Base-by-base conservation (phyloP, 805 yeast genomes). In the Dipodascopsis uninucleata region DNA sequence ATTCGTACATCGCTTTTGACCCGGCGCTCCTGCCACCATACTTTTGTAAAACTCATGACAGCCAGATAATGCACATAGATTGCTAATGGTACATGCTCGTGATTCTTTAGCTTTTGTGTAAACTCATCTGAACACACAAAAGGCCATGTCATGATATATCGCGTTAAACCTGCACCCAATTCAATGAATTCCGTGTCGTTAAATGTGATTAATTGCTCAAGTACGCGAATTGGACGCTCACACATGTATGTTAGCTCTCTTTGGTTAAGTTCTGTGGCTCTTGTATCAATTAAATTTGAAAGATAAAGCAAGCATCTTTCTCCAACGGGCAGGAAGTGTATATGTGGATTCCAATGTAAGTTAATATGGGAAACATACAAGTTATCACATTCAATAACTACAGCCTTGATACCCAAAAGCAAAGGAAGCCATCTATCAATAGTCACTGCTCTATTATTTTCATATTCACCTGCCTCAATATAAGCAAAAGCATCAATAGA, bases 61-160 rank as follows among this genome's bases (percentile, higher is more conserved):
- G 55, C 50, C 10, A 50, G 52, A 22, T 44, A 50, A 35, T 50
- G 55, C 38, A 47, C 55, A 41, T 44, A 50, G 28, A 50, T 40
- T 10, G 45, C 43, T 16, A 50, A 42, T 21, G 55, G 49, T 12
- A 50, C 55, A 2, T 37, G 45, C 29, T 50, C 55, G 31, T 45
- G 45, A 29, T 31, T 36, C 28, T 47, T 47, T 24, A 50, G 46
- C 35, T 45, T 47, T 22, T 33, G 40, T 23, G 47, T 43, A 22
- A 50, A 50, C 28, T 50, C 55, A 39, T 47, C 55, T 22, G 55
- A 47, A 28, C 55, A 50, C 6, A 50, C 47, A 22, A 50, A 50
- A 16, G 55, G 55, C 55, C 55, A 50, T 28, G 55, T 50, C 49
- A 50, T 44, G 34, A 50, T 45, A 26, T 50, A 50, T 17, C 50